These are phyloP conservation scores for Boletus patriciae DNA, from an alignment of 768 basidiomycete genomes.

Conservation along the genomic window DNA sequence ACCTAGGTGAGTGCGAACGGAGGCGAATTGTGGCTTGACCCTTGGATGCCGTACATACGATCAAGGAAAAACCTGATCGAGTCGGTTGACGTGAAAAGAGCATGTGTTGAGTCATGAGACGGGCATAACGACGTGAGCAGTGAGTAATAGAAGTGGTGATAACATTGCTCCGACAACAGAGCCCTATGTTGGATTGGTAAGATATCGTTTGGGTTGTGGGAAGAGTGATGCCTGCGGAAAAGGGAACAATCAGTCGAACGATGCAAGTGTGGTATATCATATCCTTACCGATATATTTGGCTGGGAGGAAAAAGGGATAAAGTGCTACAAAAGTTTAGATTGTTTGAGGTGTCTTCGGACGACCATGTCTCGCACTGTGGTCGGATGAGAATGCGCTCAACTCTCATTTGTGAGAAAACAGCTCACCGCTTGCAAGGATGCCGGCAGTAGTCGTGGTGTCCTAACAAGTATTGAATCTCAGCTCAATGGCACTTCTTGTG, in stretches of 20 bases:
- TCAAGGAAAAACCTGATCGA: neutral
- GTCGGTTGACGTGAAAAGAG: neutral
- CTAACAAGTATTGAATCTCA: constrained; percentile 31
- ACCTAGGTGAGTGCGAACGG: neutral
- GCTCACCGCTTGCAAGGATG: constrained; percentile 72
- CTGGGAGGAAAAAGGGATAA: neutral
- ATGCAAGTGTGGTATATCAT: neutral
- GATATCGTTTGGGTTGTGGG: neutral
- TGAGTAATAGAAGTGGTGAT: constrained; percentile 12
- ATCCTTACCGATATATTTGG: constrained; percentile 9
- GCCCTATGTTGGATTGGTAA: constrained; percentile 7
- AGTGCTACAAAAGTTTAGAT: constrained; percentile 59
- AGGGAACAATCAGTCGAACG: neutral
- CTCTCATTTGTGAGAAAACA: neutral
- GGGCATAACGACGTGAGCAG: constrained; percentile 7
- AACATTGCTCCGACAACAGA: constrained; percentile 14
- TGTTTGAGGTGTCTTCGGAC: constrained; percentile 75
- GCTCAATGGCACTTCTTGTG: neutral
- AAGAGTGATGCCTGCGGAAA: constrained; percentile 1
- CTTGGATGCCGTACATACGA: neutral
- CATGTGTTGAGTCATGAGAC: constrained; percentile 3
- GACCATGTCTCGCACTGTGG: constrained; percentile 76
- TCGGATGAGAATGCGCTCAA: constrained; percentile 3
- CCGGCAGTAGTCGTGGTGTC: constrained; percentile 72
- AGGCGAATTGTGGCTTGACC: neutral